A percentile compares a stretch with the other conserved stretches of the same genome.
These are phyloP conservation scores for Starmerella etchellsii DNA, from an alignment of 805 yeast species.

Conservation along the genomic window DNA sequence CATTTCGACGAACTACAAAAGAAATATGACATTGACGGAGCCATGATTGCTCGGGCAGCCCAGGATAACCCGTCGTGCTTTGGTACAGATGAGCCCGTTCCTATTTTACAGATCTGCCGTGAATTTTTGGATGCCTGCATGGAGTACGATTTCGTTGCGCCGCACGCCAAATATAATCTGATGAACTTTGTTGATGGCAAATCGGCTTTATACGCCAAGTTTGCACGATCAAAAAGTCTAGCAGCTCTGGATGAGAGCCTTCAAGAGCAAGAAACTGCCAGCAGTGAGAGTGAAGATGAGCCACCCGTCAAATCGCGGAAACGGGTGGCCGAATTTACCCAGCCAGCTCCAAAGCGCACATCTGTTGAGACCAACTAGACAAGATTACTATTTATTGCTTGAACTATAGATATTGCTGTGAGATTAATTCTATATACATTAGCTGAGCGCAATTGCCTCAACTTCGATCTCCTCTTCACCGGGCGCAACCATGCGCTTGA, in stretches of 20 bases:
- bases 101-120: constrained; percentile 43
- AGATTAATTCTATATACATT: constrained; percentile 3
- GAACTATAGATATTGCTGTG: too few species aligned
- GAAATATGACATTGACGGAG: constrained; percentile 53
- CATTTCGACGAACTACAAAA: constrained; percentile 44
- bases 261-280: constrained; percentile 5
- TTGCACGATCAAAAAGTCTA: constrained; percentile 44
- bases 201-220: constrained; percentile 41
- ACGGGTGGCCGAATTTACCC: too few species aligned
- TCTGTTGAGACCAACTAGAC: too few species aligned
- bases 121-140: constrained; percentile 46
- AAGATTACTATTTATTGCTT: too few species aligned
- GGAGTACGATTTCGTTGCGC: constrained; percentile 45
- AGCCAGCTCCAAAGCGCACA: too few species aligned
- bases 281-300: too few species aligned
- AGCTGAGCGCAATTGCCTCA: background rate
- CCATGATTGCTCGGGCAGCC: constrained; percentile 88
- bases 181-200: constrained; percentile 71
- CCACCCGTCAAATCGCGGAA: too few species aligned
- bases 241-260: constrained; percentile 23
- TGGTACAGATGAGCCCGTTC: constrained; percentile 26
- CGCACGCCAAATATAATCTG: constrained; percentile 73
- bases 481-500: constrained; percentile 35
- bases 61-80: constrained; percentile 80
- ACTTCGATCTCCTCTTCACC: constrained; percentile 15